Conservation (phyloP, 2,329 filamentous ascomycete species). For the Alternaria sp. region DNA sequence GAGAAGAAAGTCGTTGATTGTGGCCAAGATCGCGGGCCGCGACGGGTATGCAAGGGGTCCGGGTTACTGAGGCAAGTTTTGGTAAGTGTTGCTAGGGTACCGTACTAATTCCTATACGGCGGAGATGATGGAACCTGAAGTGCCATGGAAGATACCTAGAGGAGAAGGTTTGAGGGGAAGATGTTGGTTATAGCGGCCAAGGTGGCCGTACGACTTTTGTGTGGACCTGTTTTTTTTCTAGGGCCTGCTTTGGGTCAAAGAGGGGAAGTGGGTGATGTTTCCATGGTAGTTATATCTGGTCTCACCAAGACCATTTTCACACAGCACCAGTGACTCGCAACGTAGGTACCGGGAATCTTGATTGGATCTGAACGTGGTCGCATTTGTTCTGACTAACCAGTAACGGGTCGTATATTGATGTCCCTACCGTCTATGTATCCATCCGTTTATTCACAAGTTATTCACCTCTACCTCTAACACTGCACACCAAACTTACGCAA, state of each 20-base stretch:
- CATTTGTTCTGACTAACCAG: not conserved
- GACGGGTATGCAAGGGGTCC: not conserved
- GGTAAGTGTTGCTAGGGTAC: not conserved
- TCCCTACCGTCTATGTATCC: not conserved
- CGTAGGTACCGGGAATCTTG: not conserved
- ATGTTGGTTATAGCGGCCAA: no score
- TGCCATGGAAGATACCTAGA: no score
- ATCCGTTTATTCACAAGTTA: not conserved
- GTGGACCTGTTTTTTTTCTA: no score
- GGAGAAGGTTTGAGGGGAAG: no score
- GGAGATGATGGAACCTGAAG: no score
- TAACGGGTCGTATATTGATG: not conserved
- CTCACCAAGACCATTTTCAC: no score
- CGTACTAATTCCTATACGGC: no score
- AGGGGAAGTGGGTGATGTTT: no score
- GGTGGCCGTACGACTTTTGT: no score
- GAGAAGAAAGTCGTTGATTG: not conserved
- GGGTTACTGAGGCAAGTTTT: not conserved
- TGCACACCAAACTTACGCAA: slow-evolving; percentile 54
- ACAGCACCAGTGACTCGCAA: not conserved
- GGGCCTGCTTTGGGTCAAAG: no score
- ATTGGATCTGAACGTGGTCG: not conserved
- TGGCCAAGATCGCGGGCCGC: slow-evolving; percentile 2
- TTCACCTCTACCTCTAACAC: not conserved
- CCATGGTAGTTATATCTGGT: no score